Evolutionary conservation across 768 basidiomycete genomes (phyloP).

Genomic region (Naganishia randhawae): DNA sequence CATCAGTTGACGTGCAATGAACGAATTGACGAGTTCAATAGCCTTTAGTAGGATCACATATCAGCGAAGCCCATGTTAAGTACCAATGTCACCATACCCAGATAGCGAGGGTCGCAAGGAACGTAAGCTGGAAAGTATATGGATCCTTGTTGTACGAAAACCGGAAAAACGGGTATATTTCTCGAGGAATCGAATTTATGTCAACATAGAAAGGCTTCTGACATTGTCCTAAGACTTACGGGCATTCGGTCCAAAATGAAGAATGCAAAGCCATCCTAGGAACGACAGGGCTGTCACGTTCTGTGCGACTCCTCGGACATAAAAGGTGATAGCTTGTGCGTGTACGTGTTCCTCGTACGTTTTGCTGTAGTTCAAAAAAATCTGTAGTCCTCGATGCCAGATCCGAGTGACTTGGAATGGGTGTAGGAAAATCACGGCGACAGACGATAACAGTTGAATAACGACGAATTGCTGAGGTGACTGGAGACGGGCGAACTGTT

Average conservation of each 20-base stretch:
- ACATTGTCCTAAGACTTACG: constrained; percentile 32
- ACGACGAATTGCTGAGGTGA: constrained; percentile 51
- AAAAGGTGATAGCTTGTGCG: constrained; percentile 49
- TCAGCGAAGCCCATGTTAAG: neutral
- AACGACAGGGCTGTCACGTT: constrained; percentile 51
- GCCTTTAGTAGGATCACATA: constrained; percentile 36
- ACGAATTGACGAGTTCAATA: constrained; percentile 51
- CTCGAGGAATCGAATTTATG: constrained; percentile 2
- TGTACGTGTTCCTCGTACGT: constrained; percentile 52
- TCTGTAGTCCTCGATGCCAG: constrained; percentile 47
- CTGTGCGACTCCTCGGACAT: constrained; percentile 53
- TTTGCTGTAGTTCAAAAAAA: constrained; percentile 47
- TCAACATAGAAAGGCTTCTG: neutral
- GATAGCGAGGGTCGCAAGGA: constrained; percentile 51
- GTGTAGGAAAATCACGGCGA: constrained; percentile 51
- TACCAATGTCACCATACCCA: constrained; percentile 39
- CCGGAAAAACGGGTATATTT: constrained; percentile 54
- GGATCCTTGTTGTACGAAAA: constrained; percentile 51
- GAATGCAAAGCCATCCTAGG: constrained; percentile 51
- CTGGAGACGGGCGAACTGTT: constrained; percentile 51
- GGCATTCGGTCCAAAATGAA: constrained; percentile 53
- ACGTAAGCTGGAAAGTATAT: constrained; percentile 53
- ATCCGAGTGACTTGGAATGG: constrained; percentile 52
- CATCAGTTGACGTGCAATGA: constrained; percentile 49
- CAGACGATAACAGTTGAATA: constrained; percentile 51